These are phyloP conservation scores for Daldinia concentrica DNA, from an alignment of 495 filamentous ascomycete genomes.

Conservation along the genomic window DNA sequence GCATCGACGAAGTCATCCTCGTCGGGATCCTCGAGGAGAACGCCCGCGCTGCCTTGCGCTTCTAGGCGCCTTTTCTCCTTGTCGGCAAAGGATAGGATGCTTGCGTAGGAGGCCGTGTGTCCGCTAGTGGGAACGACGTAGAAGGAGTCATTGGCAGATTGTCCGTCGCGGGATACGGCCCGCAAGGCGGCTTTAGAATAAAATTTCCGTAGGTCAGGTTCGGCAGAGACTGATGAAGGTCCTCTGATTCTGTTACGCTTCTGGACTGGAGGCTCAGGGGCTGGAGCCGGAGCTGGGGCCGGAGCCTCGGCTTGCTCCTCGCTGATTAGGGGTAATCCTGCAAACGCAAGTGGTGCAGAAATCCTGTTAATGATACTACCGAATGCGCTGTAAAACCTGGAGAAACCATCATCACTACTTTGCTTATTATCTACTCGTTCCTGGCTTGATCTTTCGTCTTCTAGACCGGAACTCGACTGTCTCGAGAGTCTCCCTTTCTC, in stretches of 20 bases:
- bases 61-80: constrained; percentile 66
- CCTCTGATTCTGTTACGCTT: constrained; percentile 56
- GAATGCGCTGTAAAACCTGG: constrained; percentile 88
- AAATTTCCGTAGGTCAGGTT: constrained; percentile 78
- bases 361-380: constrained; percentile 82
- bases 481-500: constrained; percentile 41
- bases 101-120: constrained; percentile 88
- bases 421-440: constrained; percentile 28
- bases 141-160: constrained; percentile 79
- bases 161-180: constrained; percentile 61
- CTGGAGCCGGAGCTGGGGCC: constrained; percentile 28
- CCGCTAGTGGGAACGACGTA: constrained; percentile 94
- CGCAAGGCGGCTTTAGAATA: constrained; percentile 84
- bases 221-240: constrained; percentile 51
- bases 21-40: constrained; percentile 59
- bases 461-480: constrained; percentile 13
- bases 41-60: constrained; percentile 47
- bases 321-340: constrained; percentile 79
- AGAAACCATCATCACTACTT: constrained; percentile 78
- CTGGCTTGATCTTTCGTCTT: constrained; percentile 37
- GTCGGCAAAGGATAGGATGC: constrained; percentile 77
- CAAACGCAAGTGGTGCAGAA: constrained; percentile 89
- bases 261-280: constrained; percentile 48
- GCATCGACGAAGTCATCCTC: constrained; percentile 90
- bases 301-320: constrained; percentile 57